Conservation (phyloP, 345 rosid genomes). For the Cardiospermum halicacabum region DNA sequence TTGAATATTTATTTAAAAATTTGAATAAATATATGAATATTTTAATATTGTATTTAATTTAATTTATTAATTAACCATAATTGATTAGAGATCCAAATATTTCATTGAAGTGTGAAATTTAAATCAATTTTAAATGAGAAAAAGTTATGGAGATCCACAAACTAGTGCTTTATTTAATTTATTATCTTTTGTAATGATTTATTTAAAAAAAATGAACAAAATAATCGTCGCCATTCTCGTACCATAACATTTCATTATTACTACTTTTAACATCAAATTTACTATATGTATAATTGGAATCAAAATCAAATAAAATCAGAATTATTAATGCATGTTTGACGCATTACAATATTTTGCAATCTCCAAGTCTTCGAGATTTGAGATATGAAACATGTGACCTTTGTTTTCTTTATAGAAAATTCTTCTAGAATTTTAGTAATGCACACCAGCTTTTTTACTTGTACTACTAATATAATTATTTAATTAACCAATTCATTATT, state of each 20-base stretch:
- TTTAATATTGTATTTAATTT: no score
- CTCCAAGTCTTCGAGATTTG: slow-evolving; percentile 8
- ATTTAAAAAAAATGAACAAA: background rate
- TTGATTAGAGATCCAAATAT: no score
- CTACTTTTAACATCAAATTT: background rate
- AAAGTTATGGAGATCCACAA: background rate
- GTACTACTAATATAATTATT: no score
- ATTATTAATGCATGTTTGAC: background rate
- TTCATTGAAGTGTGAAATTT: no score
- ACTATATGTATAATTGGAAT: background rate
- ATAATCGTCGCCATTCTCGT: background rate
- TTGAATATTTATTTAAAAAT: no score
- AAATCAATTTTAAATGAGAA: no score
- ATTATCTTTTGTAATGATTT: no score
- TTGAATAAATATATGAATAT: no score
- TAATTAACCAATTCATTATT: background rate
- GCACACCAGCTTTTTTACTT: background rate
- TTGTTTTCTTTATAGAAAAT: background rate
- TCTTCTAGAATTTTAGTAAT: background rate
- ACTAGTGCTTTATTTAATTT: no score
- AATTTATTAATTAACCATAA: no score
- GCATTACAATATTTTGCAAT: background rate
- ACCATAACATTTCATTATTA: background rate
- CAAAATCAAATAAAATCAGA: background rate
- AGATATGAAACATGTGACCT: slow-evolving; percentile 7